A percentile compares a stretch with the other conserved stretches of the same genome.
phyloP scores from a whole-genome alignment of 2,329 filamentous ascomycete species.

The Lachnellula cervina region DNA sequence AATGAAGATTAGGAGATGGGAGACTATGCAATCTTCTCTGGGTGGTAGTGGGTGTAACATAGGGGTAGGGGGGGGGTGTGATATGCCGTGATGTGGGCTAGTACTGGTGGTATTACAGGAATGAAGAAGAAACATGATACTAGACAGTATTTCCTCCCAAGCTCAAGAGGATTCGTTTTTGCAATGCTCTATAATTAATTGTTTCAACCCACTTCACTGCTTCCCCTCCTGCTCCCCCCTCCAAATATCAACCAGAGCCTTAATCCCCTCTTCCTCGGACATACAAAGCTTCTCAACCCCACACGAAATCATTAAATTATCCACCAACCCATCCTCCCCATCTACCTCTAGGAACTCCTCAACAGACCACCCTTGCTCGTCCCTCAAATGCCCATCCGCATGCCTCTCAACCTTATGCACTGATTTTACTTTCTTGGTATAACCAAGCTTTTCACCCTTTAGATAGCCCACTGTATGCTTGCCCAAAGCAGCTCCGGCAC shows the following conservation, averaged over 20 bases:
- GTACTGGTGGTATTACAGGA: background rate
- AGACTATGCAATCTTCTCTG: background rate
- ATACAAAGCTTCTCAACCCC: conserved; percentile 18
- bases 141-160: background rate
- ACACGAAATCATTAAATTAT: conserved; percentile 26
- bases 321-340: conserved; percentile 35
- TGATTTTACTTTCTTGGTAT: conserved; percentile 14
- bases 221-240: background rate
- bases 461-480: conserved; percentile 24
- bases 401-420: conserved; percentile 9
- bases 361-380: conserved; percentile 29
- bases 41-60: background rate
- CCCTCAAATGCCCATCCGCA: conserved; percentile 21
- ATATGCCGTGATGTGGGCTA: background rate
- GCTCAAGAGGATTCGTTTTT: too few relatives aligned
- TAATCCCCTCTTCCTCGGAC: conserved; percentile 20
- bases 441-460: conserved; percentile 9
- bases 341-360: conserved; percentile 43
- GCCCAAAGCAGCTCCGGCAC: conserved; percentile 19
- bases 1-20: too few relatives aligned
- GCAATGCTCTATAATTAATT: too few relatives aligned
- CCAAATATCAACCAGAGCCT: conserved; percentile 11
- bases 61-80: background rate
- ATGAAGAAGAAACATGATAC: background rate
- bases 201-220: background rate